Evolutionary conservation across 1,139 yeast species (phyloP).

Genomic region (Taphrina deformans): DNA sequence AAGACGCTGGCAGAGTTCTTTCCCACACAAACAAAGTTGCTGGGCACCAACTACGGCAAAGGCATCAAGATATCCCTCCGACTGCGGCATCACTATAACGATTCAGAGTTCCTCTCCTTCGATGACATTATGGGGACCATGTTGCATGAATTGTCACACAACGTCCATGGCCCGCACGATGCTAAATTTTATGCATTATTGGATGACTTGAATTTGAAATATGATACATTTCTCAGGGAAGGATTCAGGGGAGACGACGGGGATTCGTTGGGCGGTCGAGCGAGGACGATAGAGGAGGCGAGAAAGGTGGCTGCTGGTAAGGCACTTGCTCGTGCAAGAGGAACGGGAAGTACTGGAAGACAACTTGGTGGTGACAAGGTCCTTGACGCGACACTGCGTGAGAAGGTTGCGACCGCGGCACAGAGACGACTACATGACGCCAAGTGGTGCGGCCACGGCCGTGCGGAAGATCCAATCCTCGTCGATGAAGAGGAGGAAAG

Average conservation of each 20-base stretch:
- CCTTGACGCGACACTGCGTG: slow-evolving; percentile 45
- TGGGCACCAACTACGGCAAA: slow-evolving; percentile 84
- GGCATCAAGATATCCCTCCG: slow-evolving; percentile 76
- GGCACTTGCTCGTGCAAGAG: slow-evolving; percentile 28
- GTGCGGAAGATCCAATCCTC: slow-evolving; percentile 23
- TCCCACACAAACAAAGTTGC: slow-evolving; percentile 65
- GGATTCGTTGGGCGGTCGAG: slow-evolving; percentile 46
- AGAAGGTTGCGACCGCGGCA: slow-evolving; percentile 65
- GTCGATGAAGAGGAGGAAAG: slow-evolving; percentile 23
- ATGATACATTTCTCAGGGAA: slow-evolving; percentile 55
- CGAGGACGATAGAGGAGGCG: neutral
- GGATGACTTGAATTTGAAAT: slow-evolving; percentile 62
- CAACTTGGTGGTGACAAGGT: slow-evolving; percentile 42
- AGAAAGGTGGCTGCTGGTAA: slow-evolving; percentile 26
- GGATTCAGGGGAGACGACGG: slow-evolving; percentile 45
- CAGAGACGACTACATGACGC: slow-evolving; percentile 61
- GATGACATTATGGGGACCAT: slow-evolving; percentile 74
- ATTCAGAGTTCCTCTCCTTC: slow-evolving; percentile 64
- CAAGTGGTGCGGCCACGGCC: slow-evolving; percentile 53
- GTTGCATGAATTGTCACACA: slow-evolving; percentile 87
- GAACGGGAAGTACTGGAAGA: slow-evolving; percentile 40
- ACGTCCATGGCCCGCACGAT: slow-evolving; percentile 77
- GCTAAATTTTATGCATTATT: slow-evolving; percentile 63
- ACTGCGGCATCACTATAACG: slow-evolving; percentile 57
- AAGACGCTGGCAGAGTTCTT: slow-evolving; percentile 75